phyloP scores from a whole-genome alignment of 2,329 filamentous ascomycete species.

The Beauveria sp. region DNA sequence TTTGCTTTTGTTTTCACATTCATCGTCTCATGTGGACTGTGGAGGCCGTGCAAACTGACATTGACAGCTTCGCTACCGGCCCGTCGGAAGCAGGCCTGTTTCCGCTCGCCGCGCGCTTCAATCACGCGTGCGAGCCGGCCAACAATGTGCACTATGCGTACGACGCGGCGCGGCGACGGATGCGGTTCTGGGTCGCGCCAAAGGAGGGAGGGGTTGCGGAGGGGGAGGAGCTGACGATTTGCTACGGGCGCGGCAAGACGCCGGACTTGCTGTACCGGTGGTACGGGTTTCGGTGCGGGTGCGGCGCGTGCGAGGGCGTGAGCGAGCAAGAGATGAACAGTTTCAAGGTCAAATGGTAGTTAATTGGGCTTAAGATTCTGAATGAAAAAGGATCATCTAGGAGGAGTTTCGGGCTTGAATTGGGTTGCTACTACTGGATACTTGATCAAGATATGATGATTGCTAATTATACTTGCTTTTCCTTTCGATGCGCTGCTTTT shows the following conservation, averaged over 20 bases:
- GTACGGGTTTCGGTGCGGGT: constrained; percentile 48
- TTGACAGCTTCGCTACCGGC: constrained; percentile 21
- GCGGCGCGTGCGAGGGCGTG: constrained; percentile 33
- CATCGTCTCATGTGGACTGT: too few species aligned
- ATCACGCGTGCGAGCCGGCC: constrained; percentile 44
- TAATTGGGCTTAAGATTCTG: neutral
- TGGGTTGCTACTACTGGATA: neutral
- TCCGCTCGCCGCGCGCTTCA: constrained; percentile 47
- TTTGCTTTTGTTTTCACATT: too few species aligned
- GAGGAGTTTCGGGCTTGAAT: neutral
- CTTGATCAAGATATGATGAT: constrained; percentile 4
- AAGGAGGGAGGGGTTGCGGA: constrained; percentile 23
- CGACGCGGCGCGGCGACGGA: constrained; percentile 23
- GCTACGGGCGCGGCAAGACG: constrained; percentile 32
- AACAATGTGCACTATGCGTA: constrained; percentile 39
- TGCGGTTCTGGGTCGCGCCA: constrained; percentile 33
- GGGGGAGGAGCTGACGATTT: constrained; percentile 45
- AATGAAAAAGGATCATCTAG: neutral
- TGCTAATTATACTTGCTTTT: constrained; percentile 1
- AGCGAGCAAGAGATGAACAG: constrained; percentile 4
- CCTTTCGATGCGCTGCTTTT: neutral
- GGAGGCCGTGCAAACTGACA: too few species aligned
- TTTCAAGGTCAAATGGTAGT: constrained; percentile 3
- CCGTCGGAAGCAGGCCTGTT: constrained; percentile 33
- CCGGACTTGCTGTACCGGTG: constrained; percentile 31